Conservation (phyloP, 192 early-diverging fungal species). For the Entomortierella lignicola region DNA sequence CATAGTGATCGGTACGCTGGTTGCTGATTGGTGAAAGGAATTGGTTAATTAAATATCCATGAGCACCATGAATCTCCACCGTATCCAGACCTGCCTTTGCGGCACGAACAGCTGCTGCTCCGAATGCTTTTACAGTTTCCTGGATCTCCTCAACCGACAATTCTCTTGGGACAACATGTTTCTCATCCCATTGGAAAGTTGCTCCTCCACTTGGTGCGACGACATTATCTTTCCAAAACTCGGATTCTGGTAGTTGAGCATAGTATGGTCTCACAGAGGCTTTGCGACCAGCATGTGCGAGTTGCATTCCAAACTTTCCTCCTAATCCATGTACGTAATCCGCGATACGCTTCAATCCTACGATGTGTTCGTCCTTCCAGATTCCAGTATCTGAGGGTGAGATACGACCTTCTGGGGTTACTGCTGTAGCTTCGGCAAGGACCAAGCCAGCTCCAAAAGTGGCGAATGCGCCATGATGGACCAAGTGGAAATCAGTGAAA, state of each 20-base stretch:
- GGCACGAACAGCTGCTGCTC: conserved; percentile 57
- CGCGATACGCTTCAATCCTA: conserved; percentile 65
- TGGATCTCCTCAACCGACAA: too few relatives aligned
- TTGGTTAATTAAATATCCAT: conserved; percentile 88
- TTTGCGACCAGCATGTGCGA: conserved; percentile 89
- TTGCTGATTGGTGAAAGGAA: conserved; percentile 88
- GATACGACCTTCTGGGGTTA: conserved; percentile 76
- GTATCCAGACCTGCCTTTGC: conserved; percentile 87
- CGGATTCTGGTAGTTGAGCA: conserved; percentile 32
- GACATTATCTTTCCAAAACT: conserved; percentile 6
- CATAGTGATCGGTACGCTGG: conserved; percentile 90
- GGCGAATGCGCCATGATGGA: conserved; percentile 74
- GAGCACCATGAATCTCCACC: conserved; percentile 91
- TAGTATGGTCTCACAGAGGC: conserved; percentile 26
- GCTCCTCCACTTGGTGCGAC: too few relatives aligned
- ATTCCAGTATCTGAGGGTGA: conserved; percentile 81
- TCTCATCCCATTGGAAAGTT: too few relatives aligned
- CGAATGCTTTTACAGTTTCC: too few relatives aligned
- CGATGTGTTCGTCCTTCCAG: conserved; percentile 84
- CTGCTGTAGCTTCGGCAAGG: conserved; percentile 82
- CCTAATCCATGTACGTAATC: conserved; percentile 73
- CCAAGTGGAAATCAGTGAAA: conserved; percentile 73
- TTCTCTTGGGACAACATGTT: too few relatives aligned
- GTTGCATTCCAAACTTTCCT: conserved; percentile 73
- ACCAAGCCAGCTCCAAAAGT: conserved; percentile 81